Evolutionary conservation across 495 filamentous ascomycete species (phyloP).

Genomic region (Penicillium fimorum): DNA sequence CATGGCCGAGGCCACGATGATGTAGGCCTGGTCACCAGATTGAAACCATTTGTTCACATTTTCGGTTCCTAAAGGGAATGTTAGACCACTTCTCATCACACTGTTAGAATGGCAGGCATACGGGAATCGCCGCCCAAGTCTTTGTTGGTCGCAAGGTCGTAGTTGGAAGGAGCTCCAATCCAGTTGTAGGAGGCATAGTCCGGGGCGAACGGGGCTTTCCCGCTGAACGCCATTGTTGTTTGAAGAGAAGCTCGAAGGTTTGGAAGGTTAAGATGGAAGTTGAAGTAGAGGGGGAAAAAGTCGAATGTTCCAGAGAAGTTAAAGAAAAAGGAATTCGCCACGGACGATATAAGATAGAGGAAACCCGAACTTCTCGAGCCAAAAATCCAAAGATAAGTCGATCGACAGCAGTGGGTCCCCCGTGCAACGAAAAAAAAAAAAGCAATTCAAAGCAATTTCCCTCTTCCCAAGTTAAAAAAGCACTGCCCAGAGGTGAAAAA

Average conservation of each 20-base stretch:
- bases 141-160: conserved; percentile 68
- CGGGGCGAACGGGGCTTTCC: conserved; percentile 36
- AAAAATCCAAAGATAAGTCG: conserved; percentile 11
- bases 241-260: conserved; percentile 2
- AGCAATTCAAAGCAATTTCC: background rate
- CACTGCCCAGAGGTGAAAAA: background rate
- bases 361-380: background rate
- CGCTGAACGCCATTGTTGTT: conserved; percentile 27
- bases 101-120: conserved; percentile 45
- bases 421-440: background rate
- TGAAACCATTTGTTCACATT: conserved; percentile 88
- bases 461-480: background rate
- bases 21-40: conserved; percentile 78
- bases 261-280: background rate
- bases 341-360: conserved; percentile 13
- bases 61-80: conserved; percentile 51
- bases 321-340: conserved; percentile 25
- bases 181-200: conserved; percentile 71
- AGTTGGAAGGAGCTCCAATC: conserved; percentile 71
- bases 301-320: conserved; percentile 2
- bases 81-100: background rate
- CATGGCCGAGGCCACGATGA: conserved; percentile 90
- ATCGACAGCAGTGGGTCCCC: conserved; percentile 9
- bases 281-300: conserved; percentile 11
- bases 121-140: conserved; percentile 75